phyloP scores from a whole-genome alignment of 345 rosid species.

The Psidium friedrichsthalianum region DNA sequence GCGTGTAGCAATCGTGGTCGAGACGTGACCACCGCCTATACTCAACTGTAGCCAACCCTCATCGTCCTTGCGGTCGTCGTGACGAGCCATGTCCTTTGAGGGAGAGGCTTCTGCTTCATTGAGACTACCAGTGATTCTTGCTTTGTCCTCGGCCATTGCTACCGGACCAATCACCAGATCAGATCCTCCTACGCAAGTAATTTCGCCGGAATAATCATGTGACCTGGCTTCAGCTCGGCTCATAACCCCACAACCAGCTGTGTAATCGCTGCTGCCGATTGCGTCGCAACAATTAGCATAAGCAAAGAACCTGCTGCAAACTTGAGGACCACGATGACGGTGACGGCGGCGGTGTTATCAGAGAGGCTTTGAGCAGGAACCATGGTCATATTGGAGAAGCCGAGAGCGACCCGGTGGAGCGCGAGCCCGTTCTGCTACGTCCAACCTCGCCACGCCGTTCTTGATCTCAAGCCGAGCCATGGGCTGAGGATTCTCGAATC shows the following conservation, averaged over 20 bases:
- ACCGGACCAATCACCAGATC: not conserved
- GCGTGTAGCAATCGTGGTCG: not conserved
- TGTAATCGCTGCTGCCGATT: not conserved
- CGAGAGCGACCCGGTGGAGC: not conserved
- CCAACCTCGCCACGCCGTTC: not conserved
- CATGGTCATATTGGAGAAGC: constrained; percentile 51
- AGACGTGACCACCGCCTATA: constrained; percentile 33
- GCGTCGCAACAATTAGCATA: not conserved
- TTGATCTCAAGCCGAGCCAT: constrained; percentile 28
- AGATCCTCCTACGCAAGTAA: not conserved
- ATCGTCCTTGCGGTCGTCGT: constrained; percentile 29
- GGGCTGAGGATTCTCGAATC: constrained; percentile 1
- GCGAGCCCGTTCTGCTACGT: not conserved
- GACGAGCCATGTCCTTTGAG: constrained; percentile 29
- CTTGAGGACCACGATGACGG: not conserved
- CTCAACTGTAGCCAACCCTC: constrained; percentile 80
- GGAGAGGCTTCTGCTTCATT: constrained; percentile 40
- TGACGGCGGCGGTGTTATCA: constrained; percentile 3
- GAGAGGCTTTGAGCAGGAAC: constrained; percentile 42
- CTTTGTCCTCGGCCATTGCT: constrained; percentile 79
- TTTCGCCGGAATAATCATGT: constrained; percentile 27
- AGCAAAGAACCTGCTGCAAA: not conserved
- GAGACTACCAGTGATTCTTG: constrained; percentile 48
- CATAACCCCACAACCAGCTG: constrained; percentile 20
- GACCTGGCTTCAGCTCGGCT: not conserved